Evolutionary conservation across 2,329 filamentous ascomycete species (phyloP), one percentile per base, ranked within the genome.

Genomic region (Rhinocladiella mackenziei): DNA sequence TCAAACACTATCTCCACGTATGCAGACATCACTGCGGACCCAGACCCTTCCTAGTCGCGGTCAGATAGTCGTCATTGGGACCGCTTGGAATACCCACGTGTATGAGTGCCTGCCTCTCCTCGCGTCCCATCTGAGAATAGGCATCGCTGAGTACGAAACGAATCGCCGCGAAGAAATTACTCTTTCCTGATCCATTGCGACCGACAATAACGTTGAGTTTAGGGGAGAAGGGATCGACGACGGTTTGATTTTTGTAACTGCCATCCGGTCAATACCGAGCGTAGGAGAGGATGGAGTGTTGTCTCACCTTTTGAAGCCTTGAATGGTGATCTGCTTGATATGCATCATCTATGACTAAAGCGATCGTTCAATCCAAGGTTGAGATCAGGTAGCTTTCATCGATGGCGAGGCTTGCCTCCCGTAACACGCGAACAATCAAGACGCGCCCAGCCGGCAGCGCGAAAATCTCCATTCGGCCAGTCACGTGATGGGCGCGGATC

Each of bases 251-350:
- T 76, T 98, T 98, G 80, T 98, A 98, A 77, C 89, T 95, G 45
- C 31, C 26, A 22, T 14, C 4, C 10, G 22, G 33, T 54, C 33
- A 37, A 33, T 20, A 47, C n/a, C 10, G 11, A 14, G 6, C 7
- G 10, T 26, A 4, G 56, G 48, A 50, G 47, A 6, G 9, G 32
- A 7, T 18, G 9, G 3, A 5, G 30, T n/a, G 25, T 11, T 11
- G 3, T 22, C 69, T 57, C 68, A 94, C 89, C 89, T 96, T 73
- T 98, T 98, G 73, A 98, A 98, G 81, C 92, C 92, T 69, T 98
- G 92, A 65, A 98, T 97, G 68, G 96, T 97, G 67, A 97, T 96
- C 74, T 98, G 92, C 70, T 98, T 98, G 78, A 98, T 96, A 74
- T 94, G 92, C 89, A 96, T 95, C 58, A 65, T 75, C 65, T 54